Conservation (phyloP, 805 yeast species). For the Schwanniomyces yamadae region DNA sequence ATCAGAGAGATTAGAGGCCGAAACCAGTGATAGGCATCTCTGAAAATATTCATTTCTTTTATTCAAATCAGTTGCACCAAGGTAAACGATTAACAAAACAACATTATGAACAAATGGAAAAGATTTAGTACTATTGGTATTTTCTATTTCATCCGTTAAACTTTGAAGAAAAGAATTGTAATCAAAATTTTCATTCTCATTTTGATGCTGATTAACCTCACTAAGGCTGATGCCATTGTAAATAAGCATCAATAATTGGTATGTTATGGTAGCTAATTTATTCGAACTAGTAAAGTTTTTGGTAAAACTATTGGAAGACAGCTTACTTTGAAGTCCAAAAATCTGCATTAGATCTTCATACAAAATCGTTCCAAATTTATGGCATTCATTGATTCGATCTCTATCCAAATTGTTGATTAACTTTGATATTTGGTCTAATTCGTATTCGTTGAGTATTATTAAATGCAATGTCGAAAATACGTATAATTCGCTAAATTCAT, state of each 20-base stretch:
- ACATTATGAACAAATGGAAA: conserved; percentile 17
- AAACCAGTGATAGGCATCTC: conserved; percentile 13
- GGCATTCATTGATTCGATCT: conserved; percentile 7
- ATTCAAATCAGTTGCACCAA: conserved; percentile 12
- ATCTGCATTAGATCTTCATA: conserved; percentile 14
- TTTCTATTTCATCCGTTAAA: neutral
- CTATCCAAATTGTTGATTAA: neutral
- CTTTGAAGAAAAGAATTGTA: neutral
- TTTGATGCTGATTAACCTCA: neutral
- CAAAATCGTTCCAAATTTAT: conserved; percentile 12
- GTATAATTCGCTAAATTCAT: conserved; percentile 26
- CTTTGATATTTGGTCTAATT: conserved; percentile 8
- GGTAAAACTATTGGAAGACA: conserved; percentile 16
- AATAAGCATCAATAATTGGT: conserved; percentile 12
- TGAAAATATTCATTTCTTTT: conserved; percentile 14
- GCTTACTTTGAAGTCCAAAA: conserved; percentile 10
- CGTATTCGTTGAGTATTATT: conserved; percentile 24
- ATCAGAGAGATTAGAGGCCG: conserved; percentile 14
- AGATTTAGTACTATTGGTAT: neutral
- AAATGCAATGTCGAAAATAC: conserved; percentile 30
- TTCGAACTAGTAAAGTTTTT: conserved; percentile 16
- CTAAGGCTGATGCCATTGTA: conserved; percentile 1
- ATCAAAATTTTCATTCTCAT: conserved; percentile 1
- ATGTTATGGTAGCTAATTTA: conserved; percentile 14
- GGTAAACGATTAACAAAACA: conserved; percentile 15